Evolutionary conservation across 495 filamentous ascomycete genomes (phyloP), one percentile per base, ranked within the genome.

Genomic region (Neurospora pannonica): DNA sequence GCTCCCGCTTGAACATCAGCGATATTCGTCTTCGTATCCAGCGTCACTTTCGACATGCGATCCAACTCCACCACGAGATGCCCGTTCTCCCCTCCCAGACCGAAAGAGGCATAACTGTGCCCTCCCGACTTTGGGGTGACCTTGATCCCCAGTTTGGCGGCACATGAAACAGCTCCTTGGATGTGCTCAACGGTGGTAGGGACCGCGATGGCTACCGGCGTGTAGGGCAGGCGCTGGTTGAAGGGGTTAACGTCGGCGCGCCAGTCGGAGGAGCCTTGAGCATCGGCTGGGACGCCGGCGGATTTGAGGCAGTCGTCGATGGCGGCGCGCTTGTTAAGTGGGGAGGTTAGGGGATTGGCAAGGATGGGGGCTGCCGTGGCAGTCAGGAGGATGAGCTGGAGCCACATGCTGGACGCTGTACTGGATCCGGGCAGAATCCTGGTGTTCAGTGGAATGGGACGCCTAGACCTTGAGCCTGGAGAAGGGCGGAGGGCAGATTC

Each of bases 41-140:
- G 73, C 8, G 78, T 82, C 36, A 86, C 83, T 2, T 81, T 77
- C 77, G 81, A 78, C 82, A 85, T 83, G 17, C 82, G 81, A 72
- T 86, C 83, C 48, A 86, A 73, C 73, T 86, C 76, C 31, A 86
- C 79, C 38, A 85, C 79, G 19, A 86, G 80, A 76, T 85, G 84
- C 11, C 85, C 85, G 28, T 86, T 79, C 77, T 86, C 83, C 2
- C 85, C 85, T 13, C 85, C 85, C 6, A 86, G 77, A 39, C 85
- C 85, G 15, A 84, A 81, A 24, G 83, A 85, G 5, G 81, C 85
- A 72, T 86, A 86, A 71, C 83, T 85, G 76, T 86, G 85, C 3
- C 85, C 85, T 67, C 85, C 85, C 37, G 80, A 81, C 75, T 85
- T 86, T 34, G 84, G 74, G 10, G 76, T 83, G 9, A 84, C 82